These are phyloP conservation scores for Atalantia buxifolia DNA, from an alignment of 345 rosid species.

Conservation along the genomic window DNA sequence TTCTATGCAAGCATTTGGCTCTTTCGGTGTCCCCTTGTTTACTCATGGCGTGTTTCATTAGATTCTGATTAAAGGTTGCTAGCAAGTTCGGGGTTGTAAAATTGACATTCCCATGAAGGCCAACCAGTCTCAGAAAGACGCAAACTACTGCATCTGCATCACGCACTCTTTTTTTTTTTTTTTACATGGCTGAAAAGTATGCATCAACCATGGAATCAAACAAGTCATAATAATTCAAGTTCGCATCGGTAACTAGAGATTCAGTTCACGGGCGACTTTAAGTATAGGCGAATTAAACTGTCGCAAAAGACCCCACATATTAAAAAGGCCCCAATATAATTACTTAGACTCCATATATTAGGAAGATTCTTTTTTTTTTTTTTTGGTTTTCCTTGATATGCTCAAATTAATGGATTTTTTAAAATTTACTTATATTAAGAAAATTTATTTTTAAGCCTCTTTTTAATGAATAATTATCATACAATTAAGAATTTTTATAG, in stretches of 20 bases:
- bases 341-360: too few relatives aligned
- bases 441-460: too few relatives aligned
- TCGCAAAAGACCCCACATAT: too few relatives aligned
- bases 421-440: too few relatives aligned
- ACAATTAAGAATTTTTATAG: too few relatives aligned
- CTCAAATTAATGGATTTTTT: too few relatives aligned
- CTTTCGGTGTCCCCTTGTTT: slow-evolving; percentile 19
- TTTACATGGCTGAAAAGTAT: slow-evolving; percentile 9
- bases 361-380: too few relatives aligned
- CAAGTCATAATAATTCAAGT: slow-evolving; percentile 10
- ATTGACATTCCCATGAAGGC: slow-evolving; percentile 39
- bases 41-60: not conserved
- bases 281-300: too few relatives aligned
- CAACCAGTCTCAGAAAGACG: slow-evolving; percentile 33
- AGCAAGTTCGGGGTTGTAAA: slow-evolving; percentile 24
- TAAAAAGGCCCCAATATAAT: too few relatives aligned
- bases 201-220: slow-evolving; percentile 25
- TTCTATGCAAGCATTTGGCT: not conserved
- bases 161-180: slow-evolving; percentile 2
- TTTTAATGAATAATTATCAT: too few relatives aligned
- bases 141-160: slow-evolving; percentile 19
- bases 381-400: too few relatives aligned
- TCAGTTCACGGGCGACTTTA: too few relatives aligned
- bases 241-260: slow-evolving; percentile 12
- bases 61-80: slow-evolving; percentile 13